Evolutionary conservation across 2,329 filamentous ascomycete genomes (phyloP).

Genomic region (Chaetoscypha palmicola): DNA sequence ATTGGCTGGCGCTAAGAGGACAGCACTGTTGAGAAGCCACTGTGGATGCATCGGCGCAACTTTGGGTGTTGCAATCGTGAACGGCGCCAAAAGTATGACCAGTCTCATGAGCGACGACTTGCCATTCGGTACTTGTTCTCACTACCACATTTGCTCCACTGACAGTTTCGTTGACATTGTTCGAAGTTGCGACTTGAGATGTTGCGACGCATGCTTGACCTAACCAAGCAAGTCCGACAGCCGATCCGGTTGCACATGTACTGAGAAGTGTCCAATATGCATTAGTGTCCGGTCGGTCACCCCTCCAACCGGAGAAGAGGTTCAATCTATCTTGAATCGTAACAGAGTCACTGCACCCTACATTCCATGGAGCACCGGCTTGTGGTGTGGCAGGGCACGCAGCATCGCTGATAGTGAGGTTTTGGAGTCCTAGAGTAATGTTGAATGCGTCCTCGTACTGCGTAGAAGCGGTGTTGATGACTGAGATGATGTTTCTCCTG

Average conservation of each 20-base stretch:
- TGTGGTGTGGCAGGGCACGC: slow-evolving; percentile 67
- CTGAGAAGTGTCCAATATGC: slow-evolving; percentile 86
- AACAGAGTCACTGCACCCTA: slow-evolving; percentile 56
- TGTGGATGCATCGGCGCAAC: slow-evolving; percentile 57
- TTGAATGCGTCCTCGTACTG: slow-evolving; percentile 91
- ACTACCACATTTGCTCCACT: slow-evolving; percentile 86
- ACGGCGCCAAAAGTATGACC: slow-evolving; percentile 95
- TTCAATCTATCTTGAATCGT: slow-evolving; percentile 75
- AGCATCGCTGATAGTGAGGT: slow-evolving; percentile 69
- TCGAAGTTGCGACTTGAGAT: slow-evolving; percentile 46
- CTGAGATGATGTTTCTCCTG: slow-evolving; percentile 67
- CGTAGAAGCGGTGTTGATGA: slow-evolving; percentile 80
- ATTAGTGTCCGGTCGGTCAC: slow-evolving; percentile 67
- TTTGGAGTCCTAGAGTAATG: slow-evolving; percentile 83
- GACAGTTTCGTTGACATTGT: slow-evolving; percentile 59
- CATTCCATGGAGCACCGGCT: slow-evolving; percentile 73
- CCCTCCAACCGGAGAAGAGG: slow-evolving; percentile 84
- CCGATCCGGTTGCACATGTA: slow-evolving; percentile 66
- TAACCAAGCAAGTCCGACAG: slow-evolving; percentile 89
- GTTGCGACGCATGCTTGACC: slow-evolving; percentile 71
- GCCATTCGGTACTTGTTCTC: slow-evolving; percentile 78
- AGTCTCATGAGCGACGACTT: slow-evolving; percentile 89
- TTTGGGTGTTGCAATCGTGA: slow-evolving; percentile 73
- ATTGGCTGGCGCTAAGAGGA: slow-evolving; percentile 59
- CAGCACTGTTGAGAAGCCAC: slow-evolving; percentile 66